phyloP scores from a whole-genome alignment of 305 asterid genomes.

The Solanum chacoense region DNA sequence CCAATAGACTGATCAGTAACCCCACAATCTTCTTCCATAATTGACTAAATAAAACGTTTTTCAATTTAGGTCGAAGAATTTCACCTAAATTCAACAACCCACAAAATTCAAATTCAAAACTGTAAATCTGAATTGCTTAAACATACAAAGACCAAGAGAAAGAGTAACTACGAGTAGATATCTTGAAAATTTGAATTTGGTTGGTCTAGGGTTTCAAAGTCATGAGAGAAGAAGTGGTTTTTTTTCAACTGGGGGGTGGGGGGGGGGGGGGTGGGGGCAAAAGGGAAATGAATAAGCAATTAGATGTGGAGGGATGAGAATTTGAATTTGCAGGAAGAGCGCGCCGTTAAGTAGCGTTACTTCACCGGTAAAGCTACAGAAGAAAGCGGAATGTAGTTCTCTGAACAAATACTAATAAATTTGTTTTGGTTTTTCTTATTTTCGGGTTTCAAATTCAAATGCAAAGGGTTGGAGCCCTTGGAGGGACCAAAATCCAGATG shows the following conservation, averaged over 20 bases:
- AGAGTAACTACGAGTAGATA: neutral
- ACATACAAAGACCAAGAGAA: neutral
- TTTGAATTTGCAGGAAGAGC: slow-evolving; percentile 43
- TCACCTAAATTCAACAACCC: neutral
- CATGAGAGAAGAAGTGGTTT: neutral
- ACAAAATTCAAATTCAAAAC: slow-evolving; percentile 16
- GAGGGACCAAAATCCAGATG: slow-evolving; percentile 10
- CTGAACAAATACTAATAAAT: neutral
- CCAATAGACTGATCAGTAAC: slow-evolving; percentile 12
- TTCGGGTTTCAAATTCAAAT: slow-evolving; percentile 44
- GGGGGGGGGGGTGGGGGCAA: neutral
- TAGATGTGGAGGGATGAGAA: slow-evolving; percentile 5
- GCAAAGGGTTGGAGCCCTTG: slow-evolving; percentile 11
- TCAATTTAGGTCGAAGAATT: neutral
- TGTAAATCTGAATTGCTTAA: neutral
- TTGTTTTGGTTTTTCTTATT: neutral
- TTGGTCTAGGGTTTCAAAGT: neutral
- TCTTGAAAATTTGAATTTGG: neutral
- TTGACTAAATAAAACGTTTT: neutral
- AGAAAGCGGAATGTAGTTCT: neutral
- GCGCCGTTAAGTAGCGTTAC: slow-evolving; percentile 20
- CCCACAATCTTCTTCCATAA: slow-evolving; percentile 34
- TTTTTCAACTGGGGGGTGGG: neutral
- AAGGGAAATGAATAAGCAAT: neutral
- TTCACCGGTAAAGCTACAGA: neutral